Percentiles rank a stretch among this genome's conserved stretches.
phyloP scores from a whole-genome alignment of 1,139 yeast genomes.

The Taphrina communis region DNA sequence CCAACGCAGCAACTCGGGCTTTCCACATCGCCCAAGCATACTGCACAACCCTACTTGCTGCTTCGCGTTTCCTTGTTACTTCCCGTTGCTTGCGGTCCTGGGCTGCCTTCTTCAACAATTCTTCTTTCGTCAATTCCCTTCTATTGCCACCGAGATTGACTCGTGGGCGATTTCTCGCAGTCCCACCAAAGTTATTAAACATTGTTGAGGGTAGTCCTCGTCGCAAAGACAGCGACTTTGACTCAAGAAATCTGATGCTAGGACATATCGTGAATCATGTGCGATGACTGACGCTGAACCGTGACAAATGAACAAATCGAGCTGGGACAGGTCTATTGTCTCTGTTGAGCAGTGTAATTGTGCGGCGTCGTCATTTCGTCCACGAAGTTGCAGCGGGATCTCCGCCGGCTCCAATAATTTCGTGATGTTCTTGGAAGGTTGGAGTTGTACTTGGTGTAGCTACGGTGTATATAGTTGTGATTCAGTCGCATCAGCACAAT shows the following conservation, averaged over 20 bases:
- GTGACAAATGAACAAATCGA: neutral
- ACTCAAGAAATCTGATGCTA: neutral
- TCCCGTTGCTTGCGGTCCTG: conserved; percentile 39
- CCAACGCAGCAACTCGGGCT: conserved; percentile 6
- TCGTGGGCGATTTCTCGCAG: conserved; percentile 32
- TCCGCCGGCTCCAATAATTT: conserved; percentile 9
- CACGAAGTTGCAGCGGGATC: neutral
- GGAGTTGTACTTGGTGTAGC: no score
- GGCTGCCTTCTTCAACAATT: conserved; percentile 32
- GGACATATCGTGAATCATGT: no score
- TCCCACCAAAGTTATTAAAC: conserved; percentile 40
- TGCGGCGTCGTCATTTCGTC: conserved; percentile 2
- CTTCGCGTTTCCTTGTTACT: conserved; percentile 17
- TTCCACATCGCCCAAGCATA: conserved; percentile 9
- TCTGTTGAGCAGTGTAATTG: neutral
- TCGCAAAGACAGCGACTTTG: no score
- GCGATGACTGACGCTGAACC: no score
- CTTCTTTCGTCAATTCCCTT: conserved; percentile 19
- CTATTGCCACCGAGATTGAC: conserved; percentile 41
- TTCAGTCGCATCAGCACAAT: no score
- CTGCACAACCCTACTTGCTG: conserved; percentile 30
- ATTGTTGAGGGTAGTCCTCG: neutral
- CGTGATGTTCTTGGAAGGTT: neutral
- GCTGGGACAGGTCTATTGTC: neutral
- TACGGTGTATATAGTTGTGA: no score